Evolutionary conservation across 2,329 filamentous ascomycete genomes (phyloP).

Genomic region (Ophiobolus disseminans): DNA sequence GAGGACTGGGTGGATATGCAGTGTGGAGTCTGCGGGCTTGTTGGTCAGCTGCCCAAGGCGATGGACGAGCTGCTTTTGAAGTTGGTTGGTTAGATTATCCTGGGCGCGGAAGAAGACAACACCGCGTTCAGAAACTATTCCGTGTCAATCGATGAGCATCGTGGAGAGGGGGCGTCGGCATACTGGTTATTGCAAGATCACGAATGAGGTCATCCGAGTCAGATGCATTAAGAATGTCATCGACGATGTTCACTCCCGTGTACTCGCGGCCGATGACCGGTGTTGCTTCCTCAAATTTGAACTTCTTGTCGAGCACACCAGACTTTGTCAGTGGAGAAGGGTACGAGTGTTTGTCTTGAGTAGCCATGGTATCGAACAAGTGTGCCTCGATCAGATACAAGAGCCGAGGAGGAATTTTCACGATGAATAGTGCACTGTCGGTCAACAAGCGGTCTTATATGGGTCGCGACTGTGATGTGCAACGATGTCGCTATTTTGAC

Average conservation of each 20-base stretch:
- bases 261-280: conserved; percentile 70
- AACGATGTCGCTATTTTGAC: not conserved
- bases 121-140: conserved; percentile 54
- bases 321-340: conserved; percentile 17
- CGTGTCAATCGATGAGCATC: not conserved
- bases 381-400: too few relatives aligned
- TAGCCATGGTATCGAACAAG: conserved; percentile 3
- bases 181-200: conserved; percentile 62
- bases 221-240: conserved; percentile 67
- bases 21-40: conserved; percentile 53
- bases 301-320: conserved; percentile 16
- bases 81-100: conserved; percentile 56
- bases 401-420: too few relatives aligned
- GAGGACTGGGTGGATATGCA: conserved; percentile 67
- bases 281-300: conserved; percentile 58
- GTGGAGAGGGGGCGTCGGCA: conserved; percentile 1
- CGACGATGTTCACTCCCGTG: conserved; percentile 60
- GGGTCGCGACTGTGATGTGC: not conserved
- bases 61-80: conserved; percentile 62
- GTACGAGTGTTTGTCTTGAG: conserved; percentile 1
- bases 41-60: conserved; percentile 61
- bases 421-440: too few relatives aligned
- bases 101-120: conserved; percentile 64
- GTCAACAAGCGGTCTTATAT: too few relatives aligned
- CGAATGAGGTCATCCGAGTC: conserved; percentile 69